Conservation (phyloP, 352 stramenopile genomes). For the Pythium plurisporium region DNA sequence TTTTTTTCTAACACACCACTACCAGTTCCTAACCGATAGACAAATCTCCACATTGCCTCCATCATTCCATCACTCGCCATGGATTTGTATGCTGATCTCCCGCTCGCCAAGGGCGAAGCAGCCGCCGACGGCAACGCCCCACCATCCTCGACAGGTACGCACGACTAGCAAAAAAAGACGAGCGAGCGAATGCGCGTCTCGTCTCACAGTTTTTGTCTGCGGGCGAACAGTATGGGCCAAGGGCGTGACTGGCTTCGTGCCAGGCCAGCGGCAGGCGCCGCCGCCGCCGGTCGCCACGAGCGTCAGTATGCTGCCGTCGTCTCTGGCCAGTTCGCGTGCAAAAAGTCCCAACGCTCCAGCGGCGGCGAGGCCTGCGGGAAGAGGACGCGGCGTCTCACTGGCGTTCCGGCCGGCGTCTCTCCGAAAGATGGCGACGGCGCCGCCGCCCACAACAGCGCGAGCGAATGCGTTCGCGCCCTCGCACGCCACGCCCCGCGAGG, state of each 20-base stretch:
- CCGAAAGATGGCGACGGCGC: conserved; percentile 25
- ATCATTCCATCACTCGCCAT: conserved; percentile 22
- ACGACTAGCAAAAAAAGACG: background rate
- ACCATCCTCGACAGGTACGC: background rate
- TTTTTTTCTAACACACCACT: background rate
- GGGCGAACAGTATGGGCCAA: conserved; percentile 54
- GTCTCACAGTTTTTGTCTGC: background rate
- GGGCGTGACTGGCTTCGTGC: conserved; percentile 14
- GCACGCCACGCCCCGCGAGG: background rate
- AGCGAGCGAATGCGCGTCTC: too few relatives aligned
- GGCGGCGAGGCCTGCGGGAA: conserved; percentile 11
- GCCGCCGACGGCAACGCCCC: conserved; percentile 50
- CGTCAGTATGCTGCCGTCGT: conserved; percentile 43
- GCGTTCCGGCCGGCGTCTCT: conserved; percentile 60
- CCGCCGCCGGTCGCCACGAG: conserved; percentile 21
- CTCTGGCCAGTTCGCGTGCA: conserved; percentile 31
- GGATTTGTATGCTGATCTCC: conserved; percentile 78
- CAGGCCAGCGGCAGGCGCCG: background rate
- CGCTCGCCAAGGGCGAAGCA: conserved; percentile 50
- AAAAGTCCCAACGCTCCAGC: conserved; percentile 35
- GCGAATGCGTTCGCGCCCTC: background rate
- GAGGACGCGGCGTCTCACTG: conserved; percentile 33
- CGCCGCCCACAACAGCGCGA: background rate
- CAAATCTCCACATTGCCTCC: background rate
- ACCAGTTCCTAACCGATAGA: background rate